Evolutionary conservation across 371 early-diverging fungal genomes (phyloP).

Genomic region (Saksenaea oblongispora): DNA sequence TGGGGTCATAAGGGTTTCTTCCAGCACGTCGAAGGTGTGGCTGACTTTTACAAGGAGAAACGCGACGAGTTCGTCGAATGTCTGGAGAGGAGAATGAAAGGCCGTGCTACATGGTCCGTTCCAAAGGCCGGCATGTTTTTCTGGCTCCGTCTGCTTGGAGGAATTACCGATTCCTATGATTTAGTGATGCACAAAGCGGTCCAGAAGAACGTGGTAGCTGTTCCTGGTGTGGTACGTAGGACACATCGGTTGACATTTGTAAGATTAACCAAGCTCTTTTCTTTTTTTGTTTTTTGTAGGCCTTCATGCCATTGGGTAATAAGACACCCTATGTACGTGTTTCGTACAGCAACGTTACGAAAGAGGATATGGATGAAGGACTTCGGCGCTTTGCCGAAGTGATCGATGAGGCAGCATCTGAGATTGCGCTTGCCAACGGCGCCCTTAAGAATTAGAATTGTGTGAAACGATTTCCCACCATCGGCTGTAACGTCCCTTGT

Average conservation of each 20-base stretch:
- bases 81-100: constrained; percentile 58
- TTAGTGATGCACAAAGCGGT: constrained; percentile 67
- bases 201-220: constrained; percentile 69
- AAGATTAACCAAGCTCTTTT: not conserved
- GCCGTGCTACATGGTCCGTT: constrained; percentile 66
- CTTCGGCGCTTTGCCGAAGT: constrained; percentile 53
- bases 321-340: constrained; percentile 58
- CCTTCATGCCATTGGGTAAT: constrained; percentile 31
- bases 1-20: constrained; percentile 74
- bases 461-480: not conserved
- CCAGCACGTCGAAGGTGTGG: constrained; percentile 59
- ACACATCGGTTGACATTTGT: not conserved
- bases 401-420: constrained; percentile 25
- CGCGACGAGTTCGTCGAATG: constrained; percentile 62
- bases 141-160: constrained; percentile 71
- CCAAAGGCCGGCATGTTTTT: constrained; percentile 85
- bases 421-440: not conserved
- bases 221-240: constrained; percentile 65
- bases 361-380: constrained; percentile 68
- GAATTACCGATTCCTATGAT: constrained; percentile 64
- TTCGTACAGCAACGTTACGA: constrained; percentile 64
- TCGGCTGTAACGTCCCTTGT: no score
- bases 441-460: not conserved
- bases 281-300: constrained; percentile 13
- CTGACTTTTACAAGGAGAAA: constrained; percentile 62